phyloP scores from a whole-genome alignment of 805 yeast genomes.

The Cyberlindnera suaveolens region DNA sequence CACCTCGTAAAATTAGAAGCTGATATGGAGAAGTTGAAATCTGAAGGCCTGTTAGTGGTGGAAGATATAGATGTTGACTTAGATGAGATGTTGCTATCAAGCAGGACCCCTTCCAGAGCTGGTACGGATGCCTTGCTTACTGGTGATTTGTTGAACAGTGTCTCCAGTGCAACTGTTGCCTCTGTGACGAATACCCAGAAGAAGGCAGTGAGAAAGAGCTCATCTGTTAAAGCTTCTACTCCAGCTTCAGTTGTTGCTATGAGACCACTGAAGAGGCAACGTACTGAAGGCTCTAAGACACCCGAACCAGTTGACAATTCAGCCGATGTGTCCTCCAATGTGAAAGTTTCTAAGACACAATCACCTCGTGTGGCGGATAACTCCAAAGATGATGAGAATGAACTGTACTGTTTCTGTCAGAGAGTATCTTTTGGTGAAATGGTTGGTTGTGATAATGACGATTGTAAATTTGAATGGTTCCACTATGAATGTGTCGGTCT shows the following conservation, averaged over 20 bases:
- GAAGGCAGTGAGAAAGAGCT: slow-evolving; percentile 1
- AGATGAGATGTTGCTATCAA: slow-evolving; percentile 30
- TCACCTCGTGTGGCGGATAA: slow-evolving; percentile 4
- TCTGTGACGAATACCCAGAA: slow-evolving; percentile 7
- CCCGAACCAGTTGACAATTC: slow-evolving; percentile 12
- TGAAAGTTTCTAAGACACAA: neutral
- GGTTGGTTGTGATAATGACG: slow-evolving; percentile 93
- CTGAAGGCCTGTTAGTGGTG: slow-evolving; percentile 68
- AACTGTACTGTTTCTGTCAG: slow-evolving; percentile 84
- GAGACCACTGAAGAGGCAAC: slow-evolving; percentile 19
- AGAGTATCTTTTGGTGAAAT: slow-evolving; percentile 91
- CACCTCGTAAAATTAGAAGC: slow-evolving; percentile 69
- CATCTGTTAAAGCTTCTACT: slow-evolving; percentile 6
- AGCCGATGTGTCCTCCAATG: neutral
- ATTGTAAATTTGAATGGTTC: slow-evolving; percentile 91
- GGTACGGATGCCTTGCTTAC: slow-evolving; percentile 12
- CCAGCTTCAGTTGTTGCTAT: slow-evolving; percentile 6
- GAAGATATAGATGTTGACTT: slow-evolving; percentile 31
- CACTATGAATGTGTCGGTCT: slow-evolving; percentile 94
- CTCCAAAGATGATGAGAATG: slow-evolving; percentile 56
- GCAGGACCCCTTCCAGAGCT: slow-evolving; percentile 26
- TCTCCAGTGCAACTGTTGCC: neutral
- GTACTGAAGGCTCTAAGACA: slow-evolving; percentile 14
- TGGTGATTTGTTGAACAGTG: neutral
- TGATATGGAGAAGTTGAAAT: slow-evolving; percentile 69